These are phyloP conservation scores for Thraustotheca clavata DNA, from an alignment of 352 stramenopile genomes.

Conservation along the genomic window DNA sequence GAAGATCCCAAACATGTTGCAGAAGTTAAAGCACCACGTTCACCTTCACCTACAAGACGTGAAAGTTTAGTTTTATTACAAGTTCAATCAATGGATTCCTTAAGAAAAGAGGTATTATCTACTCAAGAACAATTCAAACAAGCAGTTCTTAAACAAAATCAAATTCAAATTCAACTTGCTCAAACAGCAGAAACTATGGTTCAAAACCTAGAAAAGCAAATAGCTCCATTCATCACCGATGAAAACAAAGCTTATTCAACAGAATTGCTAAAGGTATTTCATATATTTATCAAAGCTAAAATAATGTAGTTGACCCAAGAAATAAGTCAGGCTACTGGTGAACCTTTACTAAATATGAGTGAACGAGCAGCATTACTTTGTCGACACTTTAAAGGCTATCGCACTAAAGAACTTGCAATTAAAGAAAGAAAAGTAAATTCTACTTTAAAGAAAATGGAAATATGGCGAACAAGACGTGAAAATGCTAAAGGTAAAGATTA, in stretches of 20 bases:
- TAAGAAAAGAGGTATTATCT: slow-evolving; percentile 9
- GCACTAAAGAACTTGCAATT: slow-evolving; percentile 36
- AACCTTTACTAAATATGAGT: slow-evolving; percentile 37
- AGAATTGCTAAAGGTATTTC: slow-evolving; percentile 31
- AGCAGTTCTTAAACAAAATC: slow-evolving; percentile 16
- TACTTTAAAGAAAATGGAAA: slow-evolving; percentile 45
- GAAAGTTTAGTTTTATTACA: not conserved
- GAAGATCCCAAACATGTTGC: not conserved
- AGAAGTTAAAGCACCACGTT: not conserved
- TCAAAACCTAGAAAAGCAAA: slow-evolving; percentile 31
- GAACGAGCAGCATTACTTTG: slow-evolving; percentile 37
- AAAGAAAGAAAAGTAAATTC: slow-evolving; percentile 50
- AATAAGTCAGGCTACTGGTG: slow-evolving; percentile 40
- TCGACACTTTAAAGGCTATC: slow-evolving; percentile 37
- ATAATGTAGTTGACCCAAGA: slow-evolving; percentile 27
- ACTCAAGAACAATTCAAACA: slow-evolving; percentile 19
- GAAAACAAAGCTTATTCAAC: slow-evolving; percentile 28
- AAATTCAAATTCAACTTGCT: slow-evolving; percentile 28
- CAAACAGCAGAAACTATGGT: slow-evolving; percentile 37
- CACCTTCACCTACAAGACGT: not conserved
- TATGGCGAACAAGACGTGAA: slow-evolving; percentile 54
- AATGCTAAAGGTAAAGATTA: slow-evolving; percentile 27
- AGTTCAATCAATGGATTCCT: not conserved
- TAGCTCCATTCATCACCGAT: slow-evolving; percentile 27
- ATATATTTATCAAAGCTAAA: slow-evolving; percentile 20